Evolutionary conservation across 1,139 yeast genomes (phyloP), one percentile per base, ranked within the genome.

Genomic region (Pichia sp.): DNA sequence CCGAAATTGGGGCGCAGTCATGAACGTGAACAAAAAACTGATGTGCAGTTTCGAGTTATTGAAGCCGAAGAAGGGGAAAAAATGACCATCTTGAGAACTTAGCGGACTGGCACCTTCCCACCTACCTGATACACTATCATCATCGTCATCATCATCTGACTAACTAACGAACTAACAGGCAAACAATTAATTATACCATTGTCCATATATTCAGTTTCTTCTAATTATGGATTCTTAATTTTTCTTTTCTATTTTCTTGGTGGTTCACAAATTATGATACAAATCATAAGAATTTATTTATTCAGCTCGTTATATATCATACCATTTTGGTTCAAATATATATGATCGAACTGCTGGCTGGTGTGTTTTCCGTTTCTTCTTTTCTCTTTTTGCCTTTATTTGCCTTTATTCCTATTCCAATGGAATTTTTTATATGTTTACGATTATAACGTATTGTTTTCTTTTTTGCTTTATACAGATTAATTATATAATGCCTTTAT

Each of bases 1-100:
- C 66, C 85, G 87, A 64, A 89, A 89, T 68, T 87, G 89, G 84
- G 96, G 96, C 43, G 96, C 96, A 0, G 89, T 89, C 34, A 85
- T 89, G 92, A 82, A 87, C 66, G 95, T 89, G 38, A 87, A 87
- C 63, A 81, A 82, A 60, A 81, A 81, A 53, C 74, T 89, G 63
- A 80, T 87, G 70, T 89, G 96, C 67, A 85, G 93, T 43, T 89
- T 89, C 72, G 96, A 89, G 66, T 75, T 89, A 61, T 74, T 89
- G 59, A 88, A 68, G 95, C 96, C 59, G 19, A 56, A 54, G 23
- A 57, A 56, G 34, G 15, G 47, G 15, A 51, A 47, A 42, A 46
- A 41, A 41, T 51, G 23, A 41, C 16, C 34, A 16, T 26, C 10
- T 36, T 36, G 40, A 36, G 40, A 36, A 13, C 10, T 36, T 15